Conservation (phyloP, 2,329 filamentous ascomycete species). For the Nothomitra cinnamomea region DNA sequence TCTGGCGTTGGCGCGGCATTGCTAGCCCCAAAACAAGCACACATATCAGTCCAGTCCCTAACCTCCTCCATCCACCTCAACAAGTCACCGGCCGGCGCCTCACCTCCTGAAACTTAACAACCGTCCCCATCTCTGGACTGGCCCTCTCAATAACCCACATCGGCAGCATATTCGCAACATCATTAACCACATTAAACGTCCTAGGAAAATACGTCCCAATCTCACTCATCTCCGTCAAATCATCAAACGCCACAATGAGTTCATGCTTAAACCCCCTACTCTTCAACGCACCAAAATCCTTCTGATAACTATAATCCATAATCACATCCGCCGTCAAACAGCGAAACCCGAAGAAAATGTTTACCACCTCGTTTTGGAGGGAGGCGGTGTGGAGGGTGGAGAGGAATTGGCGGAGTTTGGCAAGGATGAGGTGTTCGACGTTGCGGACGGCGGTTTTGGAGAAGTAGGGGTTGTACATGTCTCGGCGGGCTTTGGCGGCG, state of each 20-base stretch:
- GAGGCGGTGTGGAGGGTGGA: neutral
- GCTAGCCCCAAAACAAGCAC: neutral
- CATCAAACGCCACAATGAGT: conserved; percentile 5
- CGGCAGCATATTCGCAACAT: conserved; percentile 3
- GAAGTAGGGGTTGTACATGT: conserved; percentile 6
- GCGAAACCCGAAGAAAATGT: conserved; percentile 5
- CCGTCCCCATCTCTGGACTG: neutral
- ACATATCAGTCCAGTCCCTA: neutral
- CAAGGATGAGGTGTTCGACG: conserved; percentile 4
- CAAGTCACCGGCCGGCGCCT: neutral
- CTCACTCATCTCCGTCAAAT: neutral
- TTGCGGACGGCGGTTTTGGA: conserved; percentile 5
- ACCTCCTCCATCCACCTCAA: neutral
- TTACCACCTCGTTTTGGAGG: neutral
- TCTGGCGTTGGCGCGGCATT: neutral
- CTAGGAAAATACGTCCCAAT: neutral
- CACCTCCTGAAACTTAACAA: conserved; percentile 1
- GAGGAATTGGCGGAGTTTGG: conserved; percentile 1
- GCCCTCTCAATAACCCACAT: neutral
- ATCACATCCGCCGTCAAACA: conserved; percentile 6
- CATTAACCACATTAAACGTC: neutral
- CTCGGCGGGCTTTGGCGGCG: conserved; percentile 2
- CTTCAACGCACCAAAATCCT: conserved; percentile 6
- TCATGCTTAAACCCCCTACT: neutral
- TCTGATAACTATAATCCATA: conserved; percentile 7